These are phyloP conservation scores for Sporisorium exsertum DNA, from an alignment of 1,284 basidiomycete genomes.

Conservation along the genomic window DNA sequence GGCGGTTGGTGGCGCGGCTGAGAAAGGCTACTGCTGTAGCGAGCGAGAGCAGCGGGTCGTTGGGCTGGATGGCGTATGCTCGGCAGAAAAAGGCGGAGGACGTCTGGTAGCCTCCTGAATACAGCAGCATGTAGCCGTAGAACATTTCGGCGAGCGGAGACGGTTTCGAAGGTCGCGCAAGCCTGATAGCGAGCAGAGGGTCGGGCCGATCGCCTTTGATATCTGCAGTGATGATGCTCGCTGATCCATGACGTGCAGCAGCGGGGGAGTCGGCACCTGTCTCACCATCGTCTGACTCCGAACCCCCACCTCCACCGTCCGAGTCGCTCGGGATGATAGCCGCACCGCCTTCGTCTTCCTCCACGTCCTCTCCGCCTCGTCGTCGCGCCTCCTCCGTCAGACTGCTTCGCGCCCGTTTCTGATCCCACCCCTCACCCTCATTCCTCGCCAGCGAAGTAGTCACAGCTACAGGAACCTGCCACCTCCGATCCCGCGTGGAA, in stretches of 20 bases:
- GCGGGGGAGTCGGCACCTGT: not conserved
- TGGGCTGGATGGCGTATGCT: slow-evolving; percentile 83
- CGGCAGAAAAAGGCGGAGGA: slow-evolving; percentile 88
- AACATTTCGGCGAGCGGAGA: slow-evolving; percentile 78
- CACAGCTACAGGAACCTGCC: slow-evolving; percentile 27
- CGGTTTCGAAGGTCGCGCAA: slow-evolving; percentile 46
- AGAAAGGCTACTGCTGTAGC: slow-evolving; percentile 84
- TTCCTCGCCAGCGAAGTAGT: not conserved
- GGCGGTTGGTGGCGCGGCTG: slow-evolving; percentile 89
- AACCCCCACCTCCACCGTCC: slow-evolving; percentile 34
- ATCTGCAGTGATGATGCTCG: not conserved
- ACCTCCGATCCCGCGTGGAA: slow-evolving; percentile 16
- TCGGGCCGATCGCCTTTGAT: slow-evolving; percentile 37
- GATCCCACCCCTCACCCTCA: slow-evolving; percentile 4
- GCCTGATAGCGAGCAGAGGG: slow-evolving; percentile 16
- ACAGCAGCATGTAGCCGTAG: slow-evolving; percentile 88
- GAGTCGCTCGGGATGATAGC: slow-evolving; percentile 11
- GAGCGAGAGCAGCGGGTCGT: slow-evolving; percentile 87
- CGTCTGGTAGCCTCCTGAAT: slow-evolving; percentile 87
- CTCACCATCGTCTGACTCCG: slow-evolving; percentile 38
- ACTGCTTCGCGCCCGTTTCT: not conserved
- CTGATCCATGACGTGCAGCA: not conserved
- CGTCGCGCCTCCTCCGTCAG: not conserved
- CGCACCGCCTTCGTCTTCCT: slow-evolving; percentile 27
- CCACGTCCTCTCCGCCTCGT: slow-evolving; percentile 8